Conservation (phyloP, 176 grass and related monocot genomes). For the Areca catechu region DNA sequence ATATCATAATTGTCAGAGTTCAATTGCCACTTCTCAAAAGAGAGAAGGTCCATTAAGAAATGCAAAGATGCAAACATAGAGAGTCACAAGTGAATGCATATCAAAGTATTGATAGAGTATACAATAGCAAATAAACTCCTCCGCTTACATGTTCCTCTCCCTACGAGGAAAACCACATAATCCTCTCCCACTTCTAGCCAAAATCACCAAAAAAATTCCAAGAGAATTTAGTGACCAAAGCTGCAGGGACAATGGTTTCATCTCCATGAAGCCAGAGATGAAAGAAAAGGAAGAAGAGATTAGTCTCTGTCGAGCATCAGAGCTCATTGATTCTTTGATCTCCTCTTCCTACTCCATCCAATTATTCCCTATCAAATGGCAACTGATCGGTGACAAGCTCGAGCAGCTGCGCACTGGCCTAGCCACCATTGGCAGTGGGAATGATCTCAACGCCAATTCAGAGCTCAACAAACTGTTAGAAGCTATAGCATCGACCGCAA, state of each 20-base stretch:
- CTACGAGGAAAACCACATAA: no score
- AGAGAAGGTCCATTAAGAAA: no score
- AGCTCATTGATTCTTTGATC: conserved; percentile 25
- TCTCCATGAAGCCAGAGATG: conserved; percentile 11
- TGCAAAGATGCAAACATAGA: no score
- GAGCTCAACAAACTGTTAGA: conserved; percentile 35
- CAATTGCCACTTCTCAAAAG: no score
- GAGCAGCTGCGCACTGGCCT: conserved; percentile 51
- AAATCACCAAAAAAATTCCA: no score
- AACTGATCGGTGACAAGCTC: conserved; percentile 46
- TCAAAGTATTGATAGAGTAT: no score
- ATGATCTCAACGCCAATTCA: not conserved
- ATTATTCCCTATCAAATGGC: conserved; percentile 76
- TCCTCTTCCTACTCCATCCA: conserved; percentile 39
- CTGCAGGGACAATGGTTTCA: not conserved
- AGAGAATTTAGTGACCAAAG: not conserved
- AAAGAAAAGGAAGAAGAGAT: not conserved
- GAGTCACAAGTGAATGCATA: no score
- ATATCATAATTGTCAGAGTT: no score
- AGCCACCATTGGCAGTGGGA: not conserved
- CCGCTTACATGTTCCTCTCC: no score
- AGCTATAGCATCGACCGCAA: conserved; percentile 16
- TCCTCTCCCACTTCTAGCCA: no score
- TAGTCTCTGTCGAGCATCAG: conserved; percentile 4
- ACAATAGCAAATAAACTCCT: no score